Evolutionary conservation across 495 filamentous ascomycete species (phyloP), one percentile per base, ranked within the genome.

Genomic region (Parathielavia hyrcaniae): DNA sequence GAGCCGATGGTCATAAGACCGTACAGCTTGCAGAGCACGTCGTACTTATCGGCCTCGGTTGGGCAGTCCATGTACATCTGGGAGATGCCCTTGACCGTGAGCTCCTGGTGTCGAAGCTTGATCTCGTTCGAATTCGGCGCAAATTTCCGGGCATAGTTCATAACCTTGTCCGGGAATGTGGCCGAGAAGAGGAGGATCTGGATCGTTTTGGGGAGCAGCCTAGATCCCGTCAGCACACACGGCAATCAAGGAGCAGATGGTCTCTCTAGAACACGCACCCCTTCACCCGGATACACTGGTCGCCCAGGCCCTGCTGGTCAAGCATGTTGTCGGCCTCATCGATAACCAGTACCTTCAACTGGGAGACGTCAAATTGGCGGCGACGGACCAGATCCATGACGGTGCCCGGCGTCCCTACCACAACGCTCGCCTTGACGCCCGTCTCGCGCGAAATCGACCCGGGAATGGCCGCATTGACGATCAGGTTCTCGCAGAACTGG

Each of bases 271-370:
- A 2, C 35, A 50, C 88, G 69, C 70, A 91, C 91, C 67, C 66
- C 75, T 91, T 95, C 59, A 95, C 89, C 59, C 92, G 86, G 53
- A 89, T 79, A 69, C 91, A 97, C 75, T 97, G 93, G 58, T 97
- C 95, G 55, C 91, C 91, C 53, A 99, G 73, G 30, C 95, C 95
- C 73, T 96, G 89, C 72, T 89, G 85, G 62, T 97, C 95, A 59
- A 83, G 77, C 91, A 97, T 96, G 74, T 96, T 96, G 71, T 97
- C 91, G 35, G 91, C 91, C 71, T 97, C 91, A 68, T 97, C 91
- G 45, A 97, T 75, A 53, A 95, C 89, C 54, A 96, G 80, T 17
- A 95, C 80, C 72, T 83, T 86, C 50, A 96, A 70, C 26, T 83
- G 71, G 8, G 71, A 79, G 0, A 80, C 71, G 50, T 89, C 78